A percentile compares a stretch with the other conserved stretches of the same genome.
These are phyloP conservation scores for Phytophthora macrochlamydospora DNA, from an alignment of 352 stramenopile species.

Conservation along the genomic window DNA sequence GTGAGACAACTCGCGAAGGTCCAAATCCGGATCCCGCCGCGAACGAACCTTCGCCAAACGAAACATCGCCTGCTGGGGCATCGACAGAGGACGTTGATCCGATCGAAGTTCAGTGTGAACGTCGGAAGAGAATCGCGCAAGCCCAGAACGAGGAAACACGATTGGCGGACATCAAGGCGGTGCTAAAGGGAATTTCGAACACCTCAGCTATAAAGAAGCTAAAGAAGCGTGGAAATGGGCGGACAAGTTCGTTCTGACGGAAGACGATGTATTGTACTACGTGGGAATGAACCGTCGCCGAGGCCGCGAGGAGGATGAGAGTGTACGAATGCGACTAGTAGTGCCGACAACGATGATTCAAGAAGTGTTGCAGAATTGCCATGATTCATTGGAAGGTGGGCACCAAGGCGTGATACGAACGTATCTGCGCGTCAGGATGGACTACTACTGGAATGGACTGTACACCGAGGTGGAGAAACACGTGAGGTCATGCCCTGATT, in stretches of 20 bases:
- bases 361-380: slow-evolving; percentile 12
- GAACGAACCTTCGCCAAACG: no score
- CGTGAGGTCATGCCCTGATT: slow-evolving; percentile 1
- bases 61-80: no score
- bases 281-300: neutral
- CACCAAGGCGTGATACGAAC: slow-evolving; percentile 12
- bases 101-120: no score
- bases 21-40: no score
- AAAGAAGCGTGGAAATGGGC: neutral
- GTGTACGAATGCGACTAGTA: neutral
- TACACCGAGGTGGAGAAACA: slow-evolving; percentile 11
- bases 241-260: neutral
- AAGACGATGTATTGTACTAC: neutral
- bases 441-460: slow-evolving; percentile 8
- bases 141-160: neutral
- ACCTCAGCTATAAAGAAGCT: neutral
- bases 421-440: neutral
- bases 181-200: neutral
- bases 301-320: neutral
- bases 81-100: no score
- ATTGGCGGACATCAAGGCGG: neutral
- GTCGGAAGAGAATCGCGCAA: no score
- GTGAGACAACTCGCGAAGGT: no score
- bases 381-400: slow-evolving; percentile 8
- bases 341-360: slow-evolving; percentile 8